Conservation (phyloP, 2,329 filamentous ascomycete genomes). For the Cladophialophora exuberans region DNA sequence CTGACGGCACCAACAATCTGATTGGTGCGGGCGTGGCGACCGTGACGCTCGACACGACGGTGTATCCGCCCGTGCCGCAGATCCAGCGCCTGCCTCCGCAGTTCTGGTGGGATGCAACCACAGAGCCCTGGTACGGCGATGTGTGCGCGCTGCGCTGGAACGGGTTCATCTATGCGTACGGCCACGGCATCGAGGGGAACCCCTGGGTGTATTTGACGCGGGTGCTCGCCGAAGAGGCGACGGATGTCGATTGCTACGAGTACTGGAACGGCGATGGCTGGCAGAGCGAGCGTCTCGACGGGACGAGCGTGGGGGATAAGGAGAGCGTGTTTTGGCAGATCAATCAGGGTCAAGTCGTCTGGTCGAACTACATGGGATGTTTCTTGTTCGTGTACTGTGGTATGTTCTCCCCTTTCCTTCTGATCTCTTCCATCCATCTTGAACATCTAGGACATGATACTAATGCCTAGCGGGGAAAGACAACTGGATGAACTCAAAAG, state of each 20-base stretch:
- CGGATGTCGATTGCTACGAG: slow-evolving; percentile 31
- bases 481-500: slow-evolving; percentile 32
- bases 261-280: slow-evolving; percentile 34
- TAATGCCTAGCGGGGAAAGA: slow-evolving; percentile 12
- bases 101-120: slow-evolving; percentile 34
- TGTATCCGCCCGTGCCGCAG: slow-evolving; percentile 23
- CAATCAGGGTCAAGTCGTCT: slow-evolving; percentile 36
- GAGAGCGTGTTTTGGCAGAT: slow-evolving; percentile 36
- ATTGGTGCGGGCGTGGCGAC: slow-evolving; percentile 33
- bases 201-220: slow-evolving; percentile 33
- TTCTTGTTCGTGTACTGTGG: slow-evolving; percentile 35
- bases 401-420: slow-evolving; percentile 14
- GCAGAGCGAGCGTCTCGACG: slow-evolving; percentile 27
- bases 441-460: too few species aligned
- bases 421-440: too few species aligned
- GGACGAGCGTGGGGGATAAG: slow-evolving; percentile 27
- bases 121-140: slow-evolving; percentile 35
- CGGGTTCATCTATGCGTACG: slow-evolving; percentile 34
- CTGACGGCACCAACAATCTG: slow-evolving; percentile 31
- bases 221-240: slow-evolving; percentile 25
- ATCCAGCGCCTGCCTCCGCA: slow-evolving; percentile 26
- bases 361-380: slow-evolving; percentile 29
- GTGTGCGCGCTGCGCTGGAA: slow-evolving; percentile 29
- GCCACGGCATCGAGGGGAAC: slow-evolving; percentile 32
- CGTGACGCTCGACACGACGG: slow-evolving; percentile 25